These are phyloP conservation scores for Tritrichomonas musculus DNA, from an alignment of 208 protist species.

Conservation along the genomic window DNA sequence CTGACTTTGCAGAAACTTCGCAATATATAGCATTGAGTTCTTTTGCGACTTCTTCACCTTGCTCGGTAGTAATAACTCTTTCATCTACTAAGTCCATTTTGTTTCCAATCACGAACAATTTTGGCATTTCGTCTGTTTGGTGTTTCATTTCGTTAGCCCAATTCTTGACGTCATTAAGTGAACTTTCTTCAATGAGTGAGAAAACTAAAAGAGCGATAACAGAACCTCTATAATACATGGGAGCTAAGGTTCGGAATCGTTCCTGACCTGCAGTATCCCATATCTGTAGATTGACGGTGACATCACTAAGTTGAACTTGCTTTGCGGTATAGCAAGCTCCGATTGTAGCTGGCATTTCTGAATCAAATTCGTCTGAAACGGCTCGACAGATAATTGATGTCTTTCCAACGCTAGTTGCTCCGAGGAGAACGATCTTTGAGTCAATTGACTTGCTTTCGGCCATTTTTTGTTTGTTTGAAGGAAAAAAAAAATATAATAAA, in stretches of 20 bases:
- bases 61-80: background rate
- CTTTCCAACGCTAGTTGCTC: conserved; percentile 20
- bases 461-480: too few species aligned
- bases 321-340: conserved; percentile 4
- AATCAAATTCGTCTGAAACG: background rate
- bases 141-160: background rate
- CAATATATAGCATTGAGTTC: background rate
- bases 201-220: background rate
- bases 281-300: background rate
- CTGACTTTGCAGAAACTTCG: background rate
- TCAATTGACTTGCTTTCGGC: background rate
- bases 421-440: conserved; percentile 15
- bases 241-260: background rate
- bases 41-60: background rate
- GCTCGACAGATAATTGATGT: background rate
- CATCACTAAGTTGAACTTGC: background rate
- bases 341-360: background rate
- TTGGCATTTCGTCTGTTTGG: conserved; percentile 7
- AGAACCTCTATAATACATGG: background rate
- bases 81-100: conserved; percentile 6
- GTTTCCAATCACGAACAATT: background rate
- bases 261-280: conserved; percentile 33
- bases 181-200: background rate
- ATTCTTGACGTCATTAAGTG: background rate
- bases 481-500: too few species aligned